Percentiles rank a stretch among this genome's conserved stretches.
phyloP scores from a whole-genome alignment of 176 grass and related monocot genomes.

The Areca catechu region DNA sequence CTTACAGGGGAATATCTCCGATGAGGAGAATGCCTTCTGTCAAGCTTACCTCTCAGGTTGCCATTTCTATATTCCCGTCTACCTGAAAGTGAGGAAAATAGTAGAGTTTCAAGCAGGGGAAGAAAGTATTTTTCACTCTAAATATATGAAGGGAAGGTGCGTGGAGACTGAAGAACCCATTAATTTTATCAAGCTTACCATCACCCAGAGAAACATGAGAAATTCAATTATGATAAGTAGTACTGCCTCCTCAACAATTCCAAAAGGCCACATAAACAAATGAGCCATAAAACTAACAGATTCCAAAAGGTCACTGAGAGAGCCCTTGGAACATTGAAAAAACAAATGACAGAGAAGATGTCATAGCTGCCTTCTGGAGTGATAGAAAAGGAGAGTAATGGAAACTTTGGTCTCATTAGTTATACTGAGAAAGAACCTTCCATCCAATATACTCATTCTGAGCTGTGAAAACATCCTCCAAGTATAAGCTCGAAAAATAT shows the following conservation, averaged over 20 bases:
- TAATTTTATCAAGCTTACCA: constrained; percentile 58
- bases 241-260: constrained; percentile 41
- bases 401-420: constrained; percentile 19
- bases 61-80: constrained; percentile 46
- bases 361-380: constrained; percentile 36
- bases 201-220: constrained; percentile 44
- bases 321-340: constrained; percentile 27
- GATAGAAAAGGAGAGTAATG: constrained; percentile 12
- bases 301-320: constrained; percentile 26
- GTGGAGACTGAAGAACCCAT: constrained; percentile 30
- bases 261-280: constrained; percentile 32
- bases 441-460: constrained; percentile 24
- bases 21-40: constrained; percentile 64
- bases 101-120: not conserved
- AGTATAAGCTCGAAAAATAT: constrained; percentile 25
- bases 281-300: constrained; percentile 45
- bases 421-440: constrained; percentile 21
- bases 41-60: constrained; percentile 59
- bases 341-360: constrained; percentile 9
- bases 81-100: constrained; percentile 31
- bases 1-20: constrained; percentile 56
- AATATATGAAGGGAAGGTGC: constrained; percentile 16
- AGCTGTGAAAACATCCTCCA: constrained; percentile 32
- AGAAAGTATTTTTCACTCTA: constrained; percentile 5
- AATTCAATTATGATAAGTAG: constrained; percentile 52